Conservation (phyloP, 1,284 basidiomycete genomes). For the Schizophyllum amplum region DNA sequence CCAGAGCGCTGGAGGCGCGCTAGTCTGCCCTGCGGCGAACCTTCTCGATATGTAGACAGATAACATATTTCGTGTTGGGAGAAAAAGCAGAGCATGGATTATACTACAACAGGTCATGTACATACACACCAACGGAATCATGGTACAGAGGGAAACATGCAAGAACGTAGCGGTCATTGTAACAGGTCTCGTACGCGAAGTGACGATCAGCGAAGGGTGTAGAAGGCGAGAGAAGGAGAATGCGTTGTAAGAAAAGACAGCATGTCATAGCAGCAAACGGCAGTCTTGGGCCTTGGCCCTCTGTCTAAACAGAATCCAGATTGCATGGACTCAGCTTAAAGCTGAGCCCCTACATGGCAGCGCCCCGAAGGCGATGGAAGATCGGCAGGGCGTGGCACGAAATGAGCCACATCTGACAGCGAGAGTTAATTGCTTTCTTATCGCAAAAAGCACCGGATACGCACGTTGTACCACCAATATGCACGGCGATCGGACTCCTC, state of each 20-base stretch:
- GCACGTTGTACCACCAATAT: constrained; percentile 14
- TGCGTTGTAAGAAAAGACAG: background rate
- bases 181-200: too few species aligned
- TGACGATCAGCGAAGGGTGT: background rate
- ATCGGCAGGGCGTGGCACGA: constrained; percentile 5
- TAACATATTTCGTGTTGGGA: background rate
- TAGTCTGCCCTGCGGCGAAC: too few species aligned
- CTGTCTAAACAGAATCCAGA: background rate
- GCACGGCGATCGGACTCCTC: constrained; percentile 7
- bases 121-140: background rate
- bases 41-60: background rate
- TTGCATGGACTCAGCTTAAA: background rate
- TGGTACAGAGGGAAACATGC: background rate
- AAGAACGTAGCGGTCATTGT: background rate
- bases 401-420: constrained; percentile 6
- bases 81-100: background rate
- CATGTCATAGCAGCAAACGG: background rate
- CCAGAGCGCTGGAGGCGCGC: too few species aligned
- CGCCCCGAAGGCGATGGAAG: constrained; percentile 1
- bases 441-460: background rate
- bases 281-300: background rate
- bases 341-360: background rate
- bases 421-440: background rate
- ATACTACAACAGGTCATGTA: background rate
- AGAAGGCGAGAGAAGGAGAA: background rate